Conservation (phyloP, 352 stramenopile species). For the Albugo candida region DNA sequence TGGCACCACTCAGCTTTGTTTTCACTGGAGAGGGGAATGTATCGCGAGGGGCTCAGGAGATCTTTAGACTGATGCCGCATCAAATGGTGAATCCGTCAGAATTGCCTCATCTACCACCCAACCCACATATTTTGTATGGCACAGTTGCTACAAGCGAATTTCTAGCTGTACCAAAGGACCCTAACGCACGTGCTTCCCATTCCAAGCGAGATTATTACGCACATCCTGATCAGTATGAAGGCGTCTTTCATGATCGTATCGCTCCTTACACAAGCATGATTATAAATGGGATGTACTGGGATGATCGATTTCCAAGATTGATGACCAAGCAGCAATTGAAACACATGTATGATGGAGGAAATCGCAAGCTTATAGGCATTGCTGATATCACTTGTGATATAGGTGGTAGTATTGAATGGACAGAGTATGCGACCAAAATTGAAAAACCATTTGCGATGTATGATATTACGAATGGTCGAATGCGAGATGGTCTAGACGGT, state of each 20-base stretch:
- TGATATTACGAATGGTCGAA: slow-evolving; percentile 50
- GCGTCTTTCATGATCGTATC: slow-evolving; percentile 80
- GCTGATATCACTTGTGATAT: slow-evolving; percentile 93
- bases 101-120: slow-evolving; percentile 45
- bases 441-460: slow-evolving; percentile 88
- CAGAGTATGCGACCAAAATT: slow-evolving; percentile 85
- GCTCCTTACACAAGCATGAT: slow-evolving; percentile 83
- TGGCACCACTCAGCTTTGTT: slow-evolving; percentile 77
- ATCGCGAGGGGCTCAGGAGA: slow-evolving; percentile 84
- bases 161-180: slow-evolving; percentile 38
- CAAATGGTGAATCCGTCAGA: slow-evolving; percentile 82
- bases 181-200: slow-evolving; percentile 9
- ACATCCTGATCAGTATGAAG: slow-evolving; percentile 80
- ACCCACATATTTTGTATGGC: slow-evolving; percentile 51
- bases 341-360: slow-evolving; percentile 34
- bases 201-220: slow-evolving; percentile 79
- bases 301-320: slow-evolving; percentile 84
- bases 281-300: slow-evolving; percentile 95
- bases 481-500: slow-evolving; percentile 41
- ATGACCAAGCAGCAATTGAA: slow-evolving; percentile 82
- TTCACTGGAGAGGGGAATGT: slow-evolving; percentile 93
- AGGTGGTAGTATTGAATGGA: slow-evolving; percentile 85
- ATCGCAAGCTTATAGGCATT: slow-evolving; percentile 78
- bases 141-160: slow-evolving; percentile 55
- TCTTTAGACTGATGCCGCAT: slow-evolving; percentile 88